A percentile compares a stretch with the other conserved stretches of the same genome.
Evolutionary conservation across 768 basidiomycete species (phyloP).

Genomic region (Mrakia frigida): DNA sequence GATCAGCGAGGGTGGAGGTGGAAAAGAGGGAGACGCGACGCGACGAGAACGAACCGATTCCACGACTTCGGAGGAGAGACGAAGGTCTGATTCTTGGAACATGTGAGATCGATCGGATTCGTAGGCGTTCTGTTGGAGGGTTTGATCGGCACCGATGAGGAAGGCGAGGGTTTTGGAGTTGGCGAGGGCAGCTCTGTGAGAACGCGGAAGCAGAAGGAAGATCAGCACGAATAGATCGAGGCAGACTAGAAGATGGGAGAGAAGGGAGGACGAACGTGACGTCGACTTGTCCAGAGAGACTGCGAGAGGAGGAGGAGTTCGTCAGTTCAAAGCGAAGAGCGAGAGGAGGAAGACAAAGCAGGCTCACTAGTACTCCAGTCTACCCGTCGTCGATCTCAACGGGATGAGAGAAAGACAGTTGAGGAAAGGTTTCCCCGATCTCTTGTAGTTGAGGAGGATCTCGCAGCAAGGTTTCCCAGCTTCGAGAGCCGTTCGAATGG

Average conservation of each 20-base stretch:
- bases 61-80: conserved; percentile 8
- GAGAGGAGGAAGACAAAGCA: background rate
- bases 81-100: conserved; percentile 5
- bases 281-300: conserved; percentile 4
- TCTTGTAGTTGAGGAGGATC: conserved; percentile 15
- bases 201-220: background rate
- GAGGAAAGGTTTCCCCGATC: background rate
- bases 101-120: background rate
- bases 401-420: conserved; percentile 3
- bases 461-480: conserved; percentile 15
- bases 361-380: background rate
- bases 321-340: background rate
- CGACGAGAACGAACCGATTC: background rate
- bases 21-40: background rate
- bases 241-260: background rate
- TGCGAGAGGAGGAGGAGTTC: background rate
- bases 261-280: background rate
- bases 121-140: background rate
- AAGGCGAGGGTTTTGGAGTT: background rate
- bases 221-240: background rate
- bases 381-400: background rate
- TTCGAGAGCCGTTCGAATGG: background rate
- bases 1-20: background rate
- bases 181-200: background rate
- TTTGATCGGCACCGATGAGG: conserved; percentile 9